Evolutionary conservation across 2,329 filamentous ascomycete species (phyloP).

Genomic region (Colletotrichum tofieldiae): DNA sequence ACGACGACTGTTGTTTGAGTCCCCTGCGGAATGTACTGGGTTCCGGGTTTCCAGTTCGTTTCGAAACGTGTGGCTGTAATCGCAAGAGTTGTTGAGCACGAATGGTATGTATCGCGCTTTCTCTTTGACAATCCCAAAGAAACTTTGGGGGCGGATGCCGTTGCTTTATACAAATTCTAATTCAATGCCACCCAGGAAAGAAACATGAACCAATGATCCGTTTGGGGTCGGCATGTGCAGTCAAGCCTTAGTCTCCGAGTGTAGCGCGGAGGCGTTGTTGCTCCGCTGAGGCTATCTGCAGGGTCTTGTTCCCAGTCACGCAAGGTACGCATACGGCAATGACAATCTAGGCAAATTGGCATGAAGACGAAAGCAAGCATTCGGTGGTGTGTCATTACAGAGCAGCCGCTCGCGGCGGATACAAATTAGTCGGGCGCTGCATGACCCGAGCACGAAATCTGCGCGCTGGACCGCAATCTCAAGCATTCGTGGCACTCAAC

Average conservation of each 20-base stretch:
- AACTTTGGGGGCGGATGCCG: background rate
- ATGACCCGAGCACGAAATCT: background rate
- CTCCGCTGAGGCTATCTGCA: slow-evolving; percentile 4
- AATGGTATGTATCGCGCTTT: background rate
- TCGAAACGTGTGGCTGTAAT: slow-evolving; percentile 27
- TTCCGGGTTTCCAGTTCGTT: slow-evolving; percentile 28
- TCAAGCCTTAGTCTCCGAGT: background rate
- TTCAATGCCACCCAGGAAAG: background rate
- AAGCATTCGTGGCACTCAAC: too few species aligned
- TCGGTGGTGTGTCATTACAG: background rate
- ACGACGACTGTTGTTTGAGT: background rate
- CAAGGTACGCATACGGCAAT: background rate
- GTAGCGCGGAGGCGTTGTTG: slow-evolving; percentile 15
- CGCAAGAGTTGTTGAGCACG: background rate
- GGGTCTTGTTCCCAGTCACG: background rate
- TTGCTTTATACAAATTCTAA: slow-evolving; percentile 4
- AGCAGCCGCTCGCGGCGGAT: slow-evolving; percentile 8
- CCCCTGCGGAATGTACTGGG: slow-evolving; percentile 11
- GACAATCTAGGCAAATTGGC: background rate
- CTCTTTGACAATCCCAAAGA: background rate
- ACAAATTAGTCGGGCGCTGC: background rate
- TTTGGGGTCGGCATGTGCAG: background rate
- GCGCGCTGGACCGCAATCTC: background rate
- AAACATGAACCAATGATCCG: background rate
- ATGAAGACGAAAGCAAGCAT: background rate